Evolutionary conservation across 2,329 filamentous ascomycete genomes (phyloP).

Genomic region (Aspergillus ochraceus): DNA sequence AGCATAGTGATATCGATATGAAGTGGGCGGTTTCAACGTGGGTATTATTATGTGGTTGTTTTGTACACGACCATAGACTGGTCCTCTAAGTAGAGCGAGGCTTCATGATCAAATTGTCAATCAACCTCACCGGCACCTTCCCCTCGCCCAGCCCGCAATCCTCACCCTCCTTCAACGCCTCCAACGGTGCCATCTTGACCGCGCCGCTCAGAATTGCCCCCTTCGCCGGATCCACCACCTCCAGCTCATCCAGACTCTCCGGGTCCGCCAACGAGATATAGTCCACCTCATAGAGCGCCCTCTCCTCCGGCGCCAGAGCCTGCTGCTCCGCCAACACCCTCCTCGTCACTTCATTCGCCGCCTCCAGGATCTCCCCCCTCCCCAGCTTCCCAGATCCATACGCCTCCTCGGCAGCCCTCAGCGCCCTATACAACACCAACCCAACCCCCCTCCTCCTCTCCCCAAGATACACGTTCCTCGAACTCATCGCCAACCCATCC

Average conservation of each 20-base stretch:
- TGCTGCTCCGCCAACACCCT: slow-evolving; percentile 62
- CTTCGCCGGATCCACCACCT: slow-evolving; percentile 64
- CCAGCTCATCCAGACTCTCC: slow-evolving; percentile 76
- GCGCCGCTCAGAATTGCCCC: slow-evolving; percentile 89
- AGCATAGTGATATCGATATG: not conserved
- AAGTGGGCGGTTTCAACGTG: not conserved
- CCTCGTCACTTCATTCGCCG: slow-evolving; percentile 63
- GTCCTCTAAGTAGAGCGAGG: slow-evolving; percentile 20
- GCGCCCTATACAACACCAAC: slow-evolving; percentile 67
- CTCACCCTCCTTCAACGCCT: slow-evolving; percentile 68
- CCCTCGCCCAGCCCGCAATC: slow-evolving; percentile 69
- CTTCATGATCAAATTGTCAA: slow-evolving; percentile 84
- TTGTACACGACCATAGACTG: not conserved
- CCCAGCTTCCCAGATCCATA: slow-evolving; percentile 58
- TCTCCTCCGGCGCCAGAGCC: slow-evolving; percentile 56
- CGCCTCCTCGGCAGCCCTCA: slow-evolving; percentile 68
- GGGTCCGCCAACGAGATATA: slow-evolving; percentile 91
- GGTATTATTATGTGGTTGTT: not conserved
- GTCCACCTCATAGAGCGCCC: slow-evolving; percentile 78
- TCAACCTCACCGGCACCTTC: slow-evolving; percentile 77
- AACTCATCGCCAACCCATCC: slow-evolving; percentile 88
- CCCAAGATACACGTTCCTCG: slow-evolving; percentile 90
- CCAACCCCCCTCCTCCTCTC: slow-evolving; percentile 69
- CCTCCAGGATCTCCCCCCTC: slow-evolving; percentile 68
- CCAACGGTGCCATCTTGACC: slow-evolving; percentile 82